Evolutionary conservation across 2,329 filamentous ascomycete species (phyloP).

Genomic region (Nothophoma quercina): DNA sequence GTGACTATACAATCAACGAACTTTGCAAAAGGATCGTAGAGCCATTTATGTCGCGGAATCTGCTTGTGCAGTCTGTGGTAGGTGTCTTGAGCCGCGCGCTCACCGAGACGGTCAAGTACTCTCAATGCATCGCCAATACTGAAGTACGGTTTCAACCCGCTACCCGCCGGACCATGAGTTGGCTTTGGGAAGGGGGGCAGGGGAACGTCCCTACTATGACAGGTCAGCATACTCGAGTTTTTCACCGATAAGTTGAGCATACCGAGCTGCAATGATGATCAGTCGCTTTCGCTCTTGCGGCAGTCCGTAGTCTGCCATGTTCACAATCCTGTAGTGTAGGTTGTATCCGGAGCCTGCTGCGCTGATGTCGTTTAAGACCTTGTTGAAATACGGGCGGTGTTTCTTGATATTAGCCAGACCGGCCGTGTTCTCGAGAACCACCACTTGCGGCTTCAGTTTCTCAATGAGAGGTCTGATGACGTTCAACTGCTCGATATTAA

Average conservation of each 20-base stretch:
- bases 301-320: constrained; percentile 32
- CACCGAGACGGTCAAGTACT: background rate
- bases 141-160: constrained; percentile 29
- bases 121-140: constrained; percentile 33
- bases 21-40: background rate
- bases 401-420: constrained; percentile 9
- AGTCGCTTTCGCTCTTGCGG: constrained; percentile 37
- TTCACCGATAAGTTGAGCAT: background rate
- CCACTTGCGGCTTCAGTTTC: background rate
- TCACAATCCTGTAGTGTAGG: constrained; percentile 29
- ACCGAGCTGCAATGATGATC: constrained; percentile 38
- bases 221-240: constrained; percentile 7
- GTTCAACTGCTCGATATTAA: background rate
- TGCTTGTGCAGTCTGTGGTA: constrained; percentile 26
- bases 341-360: constrained; percentile 29
- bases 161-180: constrained; percentile 29
- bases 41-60: background rate
- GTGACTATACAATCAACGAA: background rate
- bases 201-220: constrained; percentile 28
- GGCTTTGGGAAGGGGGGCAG: constrained; percentile 41
- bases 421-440: background rate
- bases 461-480: background rate
- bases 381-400: constrained; percentile 17
- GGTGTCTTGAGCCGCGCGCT: background rate
- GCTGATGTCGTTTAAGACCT: constrained; percentile 27